These are phyloP conservation scores for Vitis vinifera DNA, from an alignment of 164 flowering plant species.

Conservation along the genomic window ASM3070453v1 NC_081821.1:7408501-7409000, in stretches of 20 bases:
- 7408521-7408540: not conserved
- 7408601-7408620: not conserved
- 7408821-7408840: too few relatives aligned
- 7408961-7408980: too few relatives aligned
- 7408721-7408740: not conserved
- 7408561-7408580: not conserved
- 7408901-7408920: too few relatives aligned
- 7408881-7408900: too few relatives aligned
- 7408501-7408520: not conserved
- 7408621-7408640: not conserved
- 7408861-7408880: too few relatives aligned
- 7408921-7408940: too few relatives aligned
- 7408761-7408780: not conserved
- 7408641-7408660: too few relatives aligned
- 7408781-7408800: not conserved
- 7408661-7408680: not conserved
- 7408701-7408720: not conserved
- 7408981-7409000: too few relatives aligned
- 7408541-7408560: not conserved
- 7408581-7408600: not conserved
- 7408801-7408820: not conserved
- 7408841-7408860: too few relatives aligned
- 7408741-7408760: not conserved
- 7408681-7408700: not conserved
- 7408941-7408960: too few relatives aligned